These are phyloP conservation scores for Volvariella surrecta DNA, from an alignment of 1,284 basidiomycete genomes.

Conservation along the genomic window DNA sequence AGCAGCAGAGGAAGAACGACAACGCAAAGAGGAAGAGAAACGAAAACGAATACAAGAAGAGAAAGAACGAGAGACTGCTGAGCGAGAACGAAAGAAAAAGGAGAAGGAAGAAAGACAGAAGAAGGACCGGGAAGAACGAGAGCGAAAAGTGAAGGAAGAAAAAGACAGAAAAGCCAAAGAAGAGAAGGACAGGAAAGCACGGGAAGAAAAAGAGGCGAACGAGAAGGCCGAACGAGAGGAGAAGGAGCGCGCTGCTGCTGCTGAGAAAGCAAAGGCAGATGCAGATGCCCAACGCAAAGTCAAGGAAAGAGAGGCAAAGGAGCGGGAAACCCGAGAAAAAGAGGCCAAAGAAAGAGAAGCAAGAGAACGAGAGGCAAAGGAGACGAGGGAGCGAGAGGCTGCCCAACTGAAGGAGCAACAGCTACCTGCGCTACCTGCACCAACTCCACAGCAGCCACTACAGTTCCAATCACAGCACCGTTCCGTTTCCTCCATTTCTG, in stretches of 20 bases:
- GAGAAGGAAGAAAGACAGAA: conserved; percentile 60
- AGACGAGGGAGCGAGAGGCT: conserved; percentile 33
- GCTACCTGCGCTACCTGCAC: conserved; percentile 21
- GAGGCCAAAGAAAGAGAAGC: conserved; percentile 51
- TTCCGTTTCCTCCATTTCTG: conserved; percentile 7
- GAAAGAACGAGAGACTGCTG: conserved; percentile 36
- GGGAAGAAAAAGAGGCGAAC: conserved; percentile 48
- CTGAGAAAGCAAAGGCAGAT: conserved; percentile 40
- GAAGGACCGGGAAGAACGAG: conserved; percentile 57
- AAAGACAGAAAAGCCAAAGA: conserved; percentile 46
- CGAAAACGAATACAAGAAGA: conserved; percentile 68
- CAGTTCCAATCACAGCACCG: conserved; percentile 12
- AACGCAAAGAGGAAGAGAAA: conserved; percentile 72
- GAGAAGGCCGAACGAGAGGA: conserved; percentile 58
- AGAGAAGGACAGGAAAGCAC: conserved; percentile 54
- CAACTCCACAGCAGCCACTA: conserved; percentile 12
- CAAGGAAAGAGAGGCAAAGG: conserved; percentile 25
- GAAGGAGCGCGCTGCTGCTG: conserved; percentile 33
- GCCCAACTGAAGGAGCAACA: conserved; percentile 14
- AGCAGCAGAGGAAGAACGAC: conserved; percentile 72
- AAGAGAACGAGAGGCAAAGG: conserved; percentile 25
- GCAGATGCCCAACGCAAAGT: conserved; percentile 38
- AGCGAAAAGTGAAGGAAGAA: conserved; percentile 35
- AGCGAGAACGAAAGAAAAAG: conserved; percentile 46
- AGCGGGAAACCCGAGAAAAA: conserved; percentile 33